Evolutionary conservation across 192 early-diverging fungal species (phyloP), one percentile per base, ranked within the genome.

Genomic region (Fimicolochytrium jonesii): DNA sequence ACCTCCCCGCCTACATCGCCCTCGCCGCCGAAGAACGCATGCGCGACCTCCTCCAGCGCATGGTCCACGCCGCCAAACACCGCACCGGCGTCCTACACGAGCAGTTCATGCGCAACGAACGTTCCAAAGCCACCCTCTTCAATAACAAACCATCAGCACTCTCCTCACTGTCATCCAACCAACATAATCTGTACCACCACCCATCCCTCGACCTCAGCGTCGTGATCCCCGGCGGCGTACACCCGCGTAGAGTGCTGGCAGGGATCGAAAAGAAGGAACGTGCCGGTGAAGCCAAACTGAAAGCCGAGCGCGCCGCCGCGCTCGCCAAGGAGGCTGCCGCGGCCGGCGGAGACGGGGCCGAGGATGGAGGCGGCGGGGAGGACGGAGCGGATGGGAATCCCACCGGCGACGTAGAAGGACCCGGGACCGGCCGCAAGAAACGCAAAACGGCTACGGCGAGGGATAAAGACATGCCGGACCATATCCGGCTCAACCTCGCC

Each of bases 21-120:
- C 62, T 55, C 28, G 62, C 62, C 23, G 49, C 52, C 23, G 36
- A 64, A 33, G 51, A 64, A 35, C 62, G 49, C 22, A 41, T 64
- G 51, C 34, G 51, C 22, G 52, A 53, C 44, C 22, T 64, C 2
- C 11, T 53, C 0, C 23, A 53, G 20, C 52, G 43, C 5, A 55
- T 55, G 25, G 32, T 64, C 0, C 51, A 36, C 10, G 62, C 62
- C 2, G 49, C 62, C 0, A 64, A 64, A 34, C 62, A 64, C 52
- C 62, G 62, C 18, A 64, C 62, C 13, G 62, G 62, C 6, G 43
- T 33, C n/a, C 35, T 55, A 29, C 49, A 55, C 37, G 52, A 53
- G 37, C 30, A 23, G 11, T 64, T 64, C 31, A n/a, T 64, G 25
- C 20, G 28, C 4, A 37, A 55, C 20, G 51, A 64, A 35, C 49